Evolutionary conservation across 768 basidiomycete species (phyloP).

Genomic region (Boletus insuetus): DNA sequence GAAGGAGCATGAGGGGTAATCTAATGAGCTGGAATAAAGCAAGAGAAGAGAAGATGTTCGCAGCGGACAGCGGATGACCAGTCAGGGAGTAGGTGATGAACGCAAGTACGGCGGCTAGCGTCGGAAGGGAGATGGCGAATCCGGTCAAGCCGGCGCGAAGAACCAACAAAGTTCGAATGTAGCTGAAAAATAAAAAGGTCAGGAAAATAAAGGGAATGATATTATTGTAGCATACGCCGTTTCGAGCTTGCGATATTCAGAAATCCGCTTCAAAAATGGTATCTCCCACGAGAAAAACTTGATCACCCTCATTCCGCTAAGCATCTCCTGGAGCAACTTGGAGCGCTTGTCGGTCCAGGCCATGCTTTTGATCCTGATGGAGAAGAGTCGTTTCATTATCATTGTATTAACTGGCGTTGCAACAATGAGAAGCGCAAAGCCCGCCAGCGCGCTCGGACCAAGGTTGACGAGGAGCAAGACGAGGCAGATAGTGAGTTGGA

Average conservation of each 20-base stretch:
- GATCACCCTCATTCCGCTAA: conserved; percentile 88
- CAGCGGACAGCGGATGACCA: conserved; percentile 66
- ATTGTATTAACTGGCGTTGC: conserved; percentile 69
- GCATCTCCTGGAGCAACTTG: conserved; percentile 84
- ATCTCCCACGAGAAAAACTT: conserved; percentile 90
- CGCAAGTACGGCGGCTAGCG: conserved; percentile 72
- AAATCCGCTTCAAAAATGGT: conserved; percentile 75
- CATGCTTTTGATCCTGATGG: conserved; percentile 72
- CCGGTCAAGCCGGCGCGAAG: conserved; percentile 67
- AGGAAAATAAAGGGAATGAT: conserved; percentile 3
- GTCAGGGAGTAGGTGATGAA: conserved; percentile 75
- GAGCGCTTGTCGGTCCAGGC: conserved; percentile 88
- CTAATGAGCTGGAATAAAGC: conserved; percentile 83
- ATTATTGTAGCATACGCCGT: conserved; percentile 43
- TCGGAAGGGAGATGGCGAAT: conserved; percentile 69
- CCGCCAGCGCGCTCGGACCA: conserved; percentile 56
- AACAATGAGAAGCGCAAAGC: conserved; percentile 62
- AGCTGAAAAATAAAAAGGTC: conserved; percentile 33
- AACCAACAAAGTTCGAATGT: conserved; percentile 64
- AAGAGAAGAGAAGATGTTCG: conserved; percentile 79
- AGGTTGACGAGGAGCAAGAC: conserved; percentile 70
- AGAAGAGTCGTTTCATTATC: conserved; percentile 64
- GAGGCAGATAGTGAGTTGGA: conserved; percentile 77
- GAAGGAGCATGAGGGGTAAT: conserved; percentile 74
- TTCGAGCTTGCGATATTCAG: conserved; percentile 68